A percentile compares a stretch with the other conserved stretches of the same genome.
Evolutionary conservation across 495 filamentous ascomycete genomes (phyloP).

Genomic region (Penicillium herquei): DNA sequence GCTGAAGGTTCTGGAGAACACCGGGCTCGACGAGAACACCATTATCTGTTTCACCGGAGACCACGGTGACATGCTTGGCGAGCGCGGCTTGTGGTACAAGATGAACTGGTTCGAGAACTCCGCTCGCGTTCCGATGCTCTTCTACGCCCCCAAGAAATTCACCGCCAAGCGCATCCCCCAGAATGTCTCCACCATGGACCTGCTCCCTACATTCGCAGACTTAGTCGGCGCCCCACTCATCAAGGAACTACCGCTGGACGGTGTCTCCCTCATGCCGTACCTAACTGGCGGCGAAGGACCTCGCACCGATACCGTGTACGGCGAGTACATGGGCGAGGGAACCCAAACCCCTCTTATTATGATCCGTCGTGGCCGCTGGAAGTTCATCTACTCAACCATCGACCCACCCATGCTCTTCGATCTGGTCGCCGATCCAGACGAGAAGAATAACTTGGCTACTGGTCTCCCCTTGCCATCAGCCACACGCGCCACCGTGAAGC

Average conservation of each 20-base stretch:
- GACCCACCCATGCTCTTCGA: constrained; percentile 81
- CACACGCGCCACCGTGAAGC: constrained; percentile 14
- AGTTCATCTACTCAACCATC: constrained; percentile 76
- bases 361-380: constrained; percentile 80
- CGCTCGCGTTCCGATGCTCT: constrained; percentile 76
- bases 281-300: constrained; percentile 55
- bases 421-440: constrained; percentile 67
- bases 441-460: constrained; percentile 66
- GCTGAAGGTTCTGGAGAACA: constrained; percentile 67
- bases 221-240: constrained; percentile 66
- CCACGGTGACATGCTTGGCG: constrained; percentile 91
- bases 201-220: constrained; percentile 80
- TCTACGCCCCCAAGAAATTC: constrained; percentile 69
- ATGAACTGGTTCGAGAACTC: constrained; percentile 89
- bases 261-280: constrained; percentile 68
- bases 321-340: constrained; percentile 88
- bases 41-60: constrained; percentile 86
- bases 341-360: constrained; percentile 85
- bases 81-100: constrained; percentile 90
- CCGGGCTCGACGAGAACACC: constrained; percentile 73
- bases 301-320: constrained; percentile 71
- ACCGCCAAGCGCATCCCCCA: constrained; percentile 63
- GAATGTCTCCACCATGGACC: constrained; percentile 83
- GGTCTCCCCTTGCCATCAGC: constrained; percentile 28
- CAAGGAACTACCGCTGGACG: constrained; percentile 70